Evolutionary conservation across 176 grass and related monocot species (phyloP), one percentile per base, ranked within the genome.

Genomic region (Aegilops longissima): DNA sequence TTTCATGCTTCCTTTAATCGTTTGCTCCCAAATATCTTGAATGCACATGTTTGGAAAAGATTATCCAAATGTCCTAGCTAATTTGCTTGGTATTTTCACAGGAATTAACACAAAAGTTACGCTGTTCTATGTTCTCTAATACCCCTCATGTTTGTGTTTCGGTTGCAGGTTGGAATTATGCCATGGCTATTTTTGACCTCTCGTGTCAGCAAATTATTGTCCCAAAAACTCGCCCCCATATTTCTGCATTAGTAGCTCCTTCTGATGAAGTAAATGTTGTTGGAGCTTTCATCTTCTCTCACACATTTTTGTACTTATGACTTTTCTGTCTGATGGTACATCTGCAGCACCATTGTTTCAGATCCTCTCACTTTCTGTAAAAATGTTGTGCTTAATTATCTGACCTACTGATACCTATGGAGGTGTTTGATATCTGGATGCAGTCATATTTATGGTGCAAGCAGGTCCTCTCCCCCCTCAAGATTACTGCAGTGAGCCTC

Each of bases 151-250:
- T 42, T 42, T 42, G 40, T 42, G 40, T 42, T 42, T 12, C 47
- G 56, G 23, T 4, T 92, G 71, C 83, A 98, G 96, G 93, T 98
- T 76, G 96, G 96, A 82, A 95, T 98, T 58, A 16, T 94, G 29
- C 96, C 96, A 9, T 98, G 96, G 96, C 91, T 98, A 77, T 83
- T 94, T 95, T 85, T 98, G 27, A 91, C 90, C 29, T 88, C 84
- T 59, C 92, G 71, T 6, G 90, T 95, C 31, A 91, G 92, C 90
- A 98, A 95, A 67, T 83, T 92, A 14, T 81, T 94, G 17, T 92
- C 90, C 79, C 68, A 95, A 72, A 95, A 90, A 70, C 56, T 90
- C 21, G 84, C 58, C 6, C 84, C 80, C 27, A 87, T 90, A 42
- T 90, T 90, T 73, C 80, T 90, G 20, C 80, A 87, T 27, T 61